phyloP scores from a whole-genome alignment of 495 filamentous ascomycete genomes.

The Penicillium roqueforti region DNA sequence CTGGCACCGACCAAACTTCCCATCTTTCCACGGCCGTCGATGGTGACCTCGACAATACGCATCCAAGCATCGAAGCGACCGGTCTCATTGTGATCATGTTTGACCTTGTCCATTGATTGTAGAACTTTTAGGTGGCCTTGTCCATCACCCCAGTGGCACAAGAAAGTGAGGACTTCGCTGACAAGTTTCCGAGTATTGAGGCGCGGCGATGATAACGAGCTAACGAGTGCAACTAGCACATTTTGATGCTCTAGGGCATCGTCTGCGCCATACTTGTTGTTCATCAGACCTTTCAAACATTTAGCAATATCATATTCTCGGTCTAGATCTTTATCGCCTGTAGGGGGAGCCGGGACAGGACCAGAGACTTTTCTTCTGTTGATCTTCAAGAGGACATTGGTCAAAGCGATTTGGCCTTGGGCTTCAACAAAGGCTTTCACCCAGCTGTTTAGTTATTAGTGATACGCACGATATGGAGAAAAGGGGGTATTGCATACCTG shows the following conservation, averaged over 20 bases:
- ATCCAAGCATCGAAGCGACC: conserved; percentile 98
- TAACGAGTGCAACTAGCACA: conserved; percentile 83
- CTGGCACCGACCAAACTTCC: conserved; percentile 94
- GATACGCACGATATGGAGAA: background rate
- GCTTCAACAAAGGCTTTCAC: conserved; percentile 95
- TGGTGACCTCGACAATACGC: conserved; percentile 95
- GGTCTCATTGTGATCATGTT: conserved; percentile 84
- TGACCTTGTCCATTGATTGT: conserved; percentile 88
- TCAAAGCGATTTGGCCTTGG: conserved; percentile 93
- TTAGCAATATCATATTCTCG: conserved; percentile 97
- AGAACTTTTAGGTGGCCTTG: conserved; percentile 93
- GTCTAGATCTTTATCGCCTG: conserved; percentile 81
- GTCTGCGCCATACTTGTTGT: conserved; percentile 98
- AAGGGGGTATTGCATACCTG: conserved; percentile 41
- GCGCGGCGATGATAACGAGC: conserved; percentile 80
- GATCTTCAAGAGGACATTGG: conserved; percentile 88
- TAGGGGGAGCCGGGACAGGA: conserved; percentile 59
- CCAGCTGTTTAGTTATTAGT: conserved; percentile 53
- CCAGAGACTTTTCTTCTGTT: conserved; percentile 80
- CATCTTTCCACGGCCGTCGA: conserved; percentile 97
- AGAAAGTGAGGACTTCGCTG: conserved; percentile 92
- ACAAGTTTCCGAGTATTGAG: conserved; percentile 91
- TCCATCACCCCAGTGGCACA: conserved; percentile 95
- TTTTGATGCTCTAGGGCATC: conserved; percentile 90
- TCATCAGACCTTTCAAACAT: conserved; percentile 94